Base-by-base conservation (phyloP, 345 rosid genomes). In the Lumnitzera racemosa region DNA sequence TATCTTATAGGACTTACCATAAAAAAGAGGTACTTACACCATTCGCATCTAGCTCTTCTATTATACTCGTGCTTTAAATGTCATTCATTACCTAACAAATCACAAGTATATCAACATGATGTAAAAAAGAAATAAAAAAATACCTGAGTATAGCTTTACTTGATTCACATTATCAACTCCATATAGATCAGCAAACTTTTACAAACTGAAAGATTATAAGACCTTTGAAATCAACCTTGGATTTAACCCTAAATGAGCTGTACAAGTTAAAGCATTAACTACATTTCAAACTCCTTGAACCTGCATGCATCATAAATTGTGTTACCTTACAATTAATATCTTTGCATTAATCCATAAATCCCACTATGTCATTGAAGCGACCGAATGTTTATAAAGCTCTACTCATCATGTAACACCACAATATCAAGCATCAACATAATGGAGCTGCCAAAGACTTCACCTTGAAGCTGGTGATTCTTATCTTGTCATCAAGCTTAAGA, bases 401-500 rank as follows among this genome's bases (percentile, higher is more conserved):
- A 13, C 55, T 16, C 55, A 36, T 36, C 7, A 36, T 36, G 43
- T 36, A 36, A 36, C 43, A 36, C 43, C 6, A 36, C 43, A 36
- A 36, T 7, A 36, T 27, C 43, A 36, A 36, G 43, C 43, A 36
- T 36, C 43, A 36, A 36, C 43, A 9, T 6, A 36, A 9, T 36
- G 4, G 9, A 36, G 10, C 43, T 16, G 52, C 31, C 5, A 20
- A 15, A 53, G 47, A 29, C 55, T 29, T 14, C 48, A 79, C 95
- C 90, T 81, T 77, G 16, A 84, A 72, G 74, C 89, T 83, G 17
- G 87, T 88, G 80, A 82, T 80, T 71, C 96, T 75, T 77, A 89
- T 88, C 81, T 91, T 91, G 47, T 91, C 95, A 20, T 91, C 96
- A 4, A 96, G 96, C 25, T 83, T 78, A 51, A 96, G 95, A 70